Percentiles rank a stretch among this genome's conserved stretches.
These are phyloP conservation scores for Coemansia aciculifera DNA, from an alignment of 192 early-diverging fungal species.

Conservation along the genomic window DNA sequence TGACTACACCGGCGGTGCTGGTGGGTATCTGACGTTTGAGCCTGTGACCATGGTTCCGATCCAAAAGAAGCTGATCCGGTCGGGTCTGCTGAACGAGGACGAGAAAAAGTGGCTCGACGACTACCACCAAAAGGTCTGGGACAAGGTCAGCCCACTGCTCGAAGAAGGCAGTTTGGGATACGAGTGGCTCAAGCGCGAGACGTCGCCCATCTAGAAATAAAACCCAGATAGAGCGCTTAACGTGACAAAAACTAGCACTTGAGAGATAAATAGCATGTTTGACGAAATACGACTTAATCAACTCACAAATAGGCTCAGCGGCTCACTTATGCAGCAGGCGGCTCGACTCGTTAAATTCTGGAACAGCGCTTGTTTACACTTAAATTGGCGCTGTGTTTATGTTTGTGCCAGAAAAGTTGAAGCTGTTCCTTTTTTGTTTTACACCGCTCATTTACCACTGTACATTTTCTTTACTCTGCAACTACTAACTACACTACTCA, in stretches of 20 bases:
- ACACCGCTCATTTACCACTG: background rate
- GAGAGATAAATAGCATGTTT: background rate
- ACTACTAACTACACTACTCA: no score
- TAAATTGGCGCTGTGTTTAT: background rate
- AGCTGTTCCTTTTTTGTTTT: background rate
- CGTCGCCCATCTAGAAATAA: conserved; percentile 60
- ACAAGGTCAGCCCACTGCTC: conserved; percentile 80
- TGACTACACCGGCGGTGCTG: conserved; percentile 76
- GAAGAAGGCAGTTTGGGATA: conserved; percentile 63
- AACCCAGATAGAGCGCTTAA: no score
- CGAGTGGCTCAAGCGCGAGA: conserved; percentile 85
- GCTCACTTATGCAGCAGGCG: background rate
- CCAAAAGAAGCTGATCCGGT: conserved; percentile 79
- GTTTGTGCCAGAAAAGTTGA: no score
- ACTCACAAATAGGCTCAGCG: no score
- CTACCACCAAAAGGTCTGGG: conserved; percentile 76
- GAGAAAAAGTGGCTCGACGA: conserved; percentile 87
- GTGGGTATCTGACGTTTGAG: conserved; percentile 86
- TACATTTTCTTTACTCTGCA: background rate
- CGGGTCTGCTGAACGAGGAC: conserved; percentile 63
- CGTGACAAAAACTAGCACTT: no score
- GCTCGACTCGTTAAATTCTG: background rate
- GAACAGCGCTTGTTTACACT: background rate
- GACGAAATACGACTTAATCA: background rate
- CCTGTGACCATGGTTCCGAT: conserved; percentile 89